Conservation (phyloP, 2,329 filamentous ascomycete genomes). For the Penicillium oxalicum region DNA sequence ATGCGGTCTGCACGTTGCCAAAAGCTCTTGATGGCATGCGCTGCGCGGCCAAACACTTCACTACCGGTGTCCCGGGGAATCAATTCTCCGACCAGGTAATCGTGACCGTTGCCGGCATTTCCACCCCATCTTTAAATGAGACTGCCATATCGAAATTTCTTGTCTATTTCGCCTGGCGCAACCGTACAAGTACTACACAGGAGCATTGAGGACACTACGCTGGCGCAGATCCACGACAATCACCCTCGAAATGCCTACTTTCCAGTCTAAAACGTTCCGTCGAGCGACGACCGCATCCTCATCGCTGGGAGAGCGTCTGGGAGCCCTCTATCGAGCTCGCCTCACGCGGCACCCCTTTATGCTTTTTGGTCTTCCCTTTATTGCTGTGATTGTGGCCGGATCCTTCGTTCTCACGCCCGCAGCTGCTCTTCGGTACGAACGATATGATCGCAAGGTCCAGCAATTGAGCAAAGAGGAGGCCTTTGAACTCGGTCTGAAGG, state of each 20-base stretch:
- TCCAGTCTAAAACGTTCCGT: conserved; percentile 66
- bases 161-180: neutral
- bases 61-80: conserved; percentile 15
- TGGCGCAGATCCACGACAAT: too few species aligned
- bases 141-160: neutral
- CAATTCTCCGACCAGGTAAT: conserved; percentile 8
- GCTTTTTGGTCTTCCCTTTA: conserved; percentile 89
- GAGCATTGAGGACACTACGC: too few species aligned
- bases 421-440: conserved; percentile 88
- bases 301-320: conserved; percentile 62
- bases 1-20: conserved; percentile 3
- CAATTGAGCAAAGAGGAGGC: conserved; percentile 82
- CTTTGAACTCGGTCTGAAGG: conserved; percentile 66
- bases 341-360: conserved; percentile 79
- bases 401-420: conserved; percentile 94
- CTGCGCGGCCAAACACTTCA: conserved; percentile 17
- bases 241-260: conserved; percentile 49
- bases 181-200: conserved; percentile 2
- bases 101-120: neutral
- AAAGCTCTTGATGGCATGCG: conserved; percentile 5
- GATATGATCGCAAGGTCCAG: conserved; percentile 81
- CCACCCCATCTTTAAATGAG: neutral
- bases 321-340: conserved; percentile 67
- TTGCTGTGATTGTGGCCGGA: conserved; percentile 80
- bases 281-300: conserved; percentile 43